phyloP scores from a whole-genome alignment of 2,329 filamentous ascomycete species.

The Curvularia hawaiiensis region DNA sequence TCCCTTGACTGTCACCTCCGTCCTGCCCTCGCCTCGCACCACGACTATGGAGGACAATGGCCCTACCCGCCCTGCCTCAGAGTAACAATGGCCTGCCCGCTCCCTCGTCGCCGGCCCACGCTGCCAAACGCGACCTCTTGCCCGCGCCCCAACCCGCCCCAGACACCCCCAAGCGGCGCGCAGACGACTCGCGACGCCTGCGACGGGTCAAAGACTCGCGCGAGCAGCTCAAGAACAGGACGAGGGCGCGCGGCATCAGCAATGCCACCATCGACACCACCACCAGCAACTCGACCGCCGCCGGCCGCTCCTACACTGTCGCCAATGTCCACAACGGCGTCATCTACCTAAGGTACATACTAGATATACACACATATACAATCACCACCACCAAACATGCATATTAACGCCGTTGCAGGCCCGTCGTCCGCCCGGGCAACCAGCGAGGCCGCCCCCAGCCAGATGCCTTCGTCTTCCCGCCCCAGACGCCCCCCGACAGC shows the following conservation, averaged over 20 bases:
- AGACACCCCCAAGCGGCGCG: conserved; percentile 36
- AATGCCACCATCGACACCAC: conserved; percentile 41
- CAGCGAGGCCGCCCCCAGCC: conserved; percentile 41
- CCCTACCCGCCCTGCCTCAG: conserved; percentile 40
- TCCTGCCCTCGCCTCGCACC: conserved; percentile 18
- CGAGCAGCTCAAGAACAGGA: conserved; percentile 44
- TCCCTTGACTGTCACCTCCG: conserved; percentile 25
- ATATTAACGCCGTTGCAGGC: conserved; percentile 26
- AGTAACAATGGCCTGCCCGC: conserved; percentile 29
- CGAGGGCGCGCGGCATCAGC: conserved; percentile 38
- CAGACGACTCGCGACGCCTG: conserved; percentile 39
- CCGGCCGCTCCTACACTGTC: conserved; percentile 53
- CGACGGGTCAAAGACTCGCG: conserved; percentile 46
- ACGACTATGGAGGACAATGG: conserved; percentile 45
- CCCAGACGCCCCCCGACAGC: conserved; percentile 47
- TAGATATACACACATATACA: not conserved
- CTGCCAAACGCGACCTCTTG: conserved; percentile 34
- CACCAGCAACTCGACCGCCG: conserved; percentile 32
- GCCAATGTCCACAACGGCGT: conserved; percentile 55
- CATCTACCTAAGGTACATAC: conserved; percentile 52
- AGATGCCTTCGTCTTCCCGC: conserved; percentile 48
- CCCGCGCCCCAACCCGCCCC: conserved; percentile 19
- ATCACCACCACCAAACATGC: not conserved
- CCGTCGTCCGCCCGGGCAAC: conserved; percentile 43
- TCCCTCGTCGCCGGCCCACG: conserved; percentile 32